Conservation (phyloP, 176 grass and related monocot species). For the Raddia distichophylla region DNA sequence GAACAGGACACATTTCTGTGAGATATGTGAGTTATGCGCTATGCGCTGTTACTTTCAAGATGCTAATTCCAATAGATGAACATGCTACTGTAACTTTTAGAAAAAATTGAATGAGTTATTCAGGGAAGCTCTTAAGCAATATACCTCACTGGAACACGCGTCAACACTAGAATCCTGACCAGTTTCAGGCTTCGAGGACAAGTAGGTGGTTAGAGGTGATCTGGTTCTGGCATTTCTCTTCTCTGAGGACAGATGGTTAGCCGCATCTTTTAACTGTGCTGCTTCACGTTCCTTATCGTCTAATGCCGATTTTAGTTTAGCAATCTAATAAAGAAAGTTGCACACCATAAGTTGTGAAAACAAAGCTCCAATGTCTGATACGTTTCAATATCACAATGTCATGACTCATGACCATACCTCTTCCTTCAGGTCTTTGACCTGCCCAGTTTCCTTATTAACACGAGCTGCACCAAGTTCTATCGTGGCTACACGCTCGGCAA, state of each 20-base stretch:
- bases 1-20: conserved; percentile 3
- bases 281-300: conserved; percentile 69
- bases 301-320: conserved; percentile 65
- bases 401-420: conserved; percentile 60
- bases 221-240: conserved; percentile 45
- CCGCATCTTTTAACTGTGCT: conserved; percentile 48
- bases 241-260: conserved; percentile 47
- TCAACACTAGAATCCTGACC: conserved; percentile 45
- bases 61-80: neutral
- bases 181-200: conserved; percentile 51
- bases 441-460: conserved; percentile 70
- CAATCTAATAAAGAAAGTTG: conserved; percentile 53
- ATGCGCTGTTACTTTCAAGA: neutral
- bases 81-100: neutral
- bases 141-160: conserved; percentile 58
- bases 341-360: neutral
- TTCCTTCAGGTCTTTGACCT: conserved; percentile 84
- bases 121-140: neutral
- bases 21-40: neutral
- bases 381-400: conserved; percentile 4
- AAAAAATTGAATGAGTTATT: neutral
- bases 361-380: neutral
- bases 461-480: conserved; percentile 74
- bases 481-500: conserved; percentile 77
- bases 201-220: conserved; percentile 47